These are phyloP conservation scores for Venturiaceae sp. DNA, from an alignment of 2,329 filamentous ascomycete species.

Conservation along the genomic window DNA sequence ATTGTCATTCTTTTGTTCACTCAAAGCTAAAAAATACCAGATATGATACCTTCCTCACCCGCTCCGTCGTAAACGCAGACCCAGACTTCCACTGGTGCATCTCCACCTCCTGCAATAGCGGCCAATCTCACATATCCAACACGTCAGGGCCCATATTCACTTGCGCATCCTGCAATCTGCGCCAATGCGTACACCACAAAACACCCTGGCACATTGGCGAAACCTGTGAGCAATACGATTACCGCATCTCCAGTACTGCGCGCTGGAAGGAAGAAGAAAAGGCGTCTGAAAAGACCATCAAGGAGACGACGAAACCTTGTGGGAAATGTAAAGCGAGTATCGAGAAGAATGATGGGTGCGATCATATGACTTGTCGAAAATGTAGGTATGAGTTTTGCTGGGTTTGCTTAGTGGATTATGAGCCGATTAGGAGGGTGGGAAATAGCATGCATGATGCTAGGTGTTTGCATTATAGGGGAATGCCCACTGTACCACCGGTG, in stretches of 20 bases:
- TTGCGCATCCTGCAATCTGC: neutral
- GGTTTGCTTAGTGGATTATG: neutral
- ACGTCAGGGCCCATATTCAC: neutral
- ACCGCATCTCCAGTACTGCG: neutral
- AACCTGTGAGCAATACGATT: neutral
- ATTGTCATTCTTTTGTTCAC: no score
- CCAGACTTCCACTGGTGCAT: conserved; percentile 3
- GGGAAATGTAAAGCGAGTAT: neutral
- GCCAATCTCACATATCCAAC: neutral
- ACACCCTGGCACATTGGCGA: neutral
- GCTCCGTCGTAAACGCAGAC: neutral
- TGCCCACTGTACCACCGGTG: no score
- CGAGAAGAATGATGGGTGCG: conserved; percentile 4
- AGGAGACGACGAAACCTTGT: neutral
- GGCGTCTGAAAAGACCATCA: neutral
- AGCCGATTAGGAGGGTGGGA: neutral
- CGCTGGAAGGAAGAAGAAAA: neutral
- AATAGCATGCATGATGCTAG: neutral
- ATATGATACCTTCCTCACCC: neutral
- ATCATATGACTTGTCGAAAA: conserved; percentile 1
- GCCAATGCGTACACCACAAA: neutral
- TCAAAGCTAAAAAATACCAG: neutral
- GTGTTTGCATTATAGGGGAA: neutral
- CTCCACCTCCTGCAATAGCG: neutral
- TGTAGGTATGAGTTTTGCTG: neutral